Evolutionary conservation across 495 filamentous ascomycete species (phyloP), one percentile per base, ranked within the genome.

Genomic region (Penicillium macrosclerotiorum): DNA sequence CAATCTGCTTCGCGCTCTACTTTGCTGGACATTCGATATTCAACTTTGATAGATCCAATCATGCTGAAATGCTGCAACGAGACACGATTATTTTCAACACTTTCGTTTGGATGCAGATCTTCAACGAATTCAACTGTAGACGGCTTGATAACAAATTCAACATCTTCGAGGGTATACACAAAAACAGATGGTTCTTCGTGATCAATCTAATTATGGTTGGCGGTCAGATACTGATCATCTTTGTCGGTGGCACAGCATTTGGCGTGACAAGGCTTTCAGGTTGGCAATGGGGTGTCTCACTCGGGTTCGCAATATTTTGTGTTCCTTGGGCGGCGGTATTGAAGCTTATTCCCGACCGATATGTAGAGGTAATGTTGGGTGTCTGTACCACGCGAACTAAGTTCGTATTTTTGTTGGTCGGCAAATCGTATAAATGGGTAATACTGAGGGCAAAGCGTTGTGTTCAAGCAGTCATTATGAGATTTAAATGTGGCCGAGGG

Each of bases 101-200:
- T 3, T 95, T 95, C 40, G 89, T 95, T n/a, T 95, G 89, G 89
- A 93, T 95, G 89, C 89, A 95, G 50, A 91, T 95, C 51, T 95
- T 94, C 73, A 95, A 95, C 65, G 85, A 92, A 62, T 92, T 89
- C 80, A 95, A 93, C 75, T 91, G 90, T 65, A 86, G 89, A 35
- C 86, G 89, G 16, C 73, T 95, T 16, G 89, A 95, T 64, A 95
- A 95, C 67, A 76, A 84, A 13, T 81, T 92, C 72, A 95, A 95
- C 68, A 90, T 95, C 36, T 89, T 94, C 56, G 88, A 91, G 63
- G 88, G 88, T 37, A 76, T 93, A 45, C 71, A 72, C 49, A 71
- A 75, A 36, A 95, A 95, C 64, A 83, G 75, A 64, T 91, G 86
- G 72, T 94, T 94, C 70, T 68, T 93, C 4, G 79, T 65, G 12